Percentiles rank a stretch among this genome's conserved stretches.
These are phyloP conservation scores for Forsythia suspensa DNA, from an alignment of 257 asterid genomes.

Conservation along the genomic window DNA sequence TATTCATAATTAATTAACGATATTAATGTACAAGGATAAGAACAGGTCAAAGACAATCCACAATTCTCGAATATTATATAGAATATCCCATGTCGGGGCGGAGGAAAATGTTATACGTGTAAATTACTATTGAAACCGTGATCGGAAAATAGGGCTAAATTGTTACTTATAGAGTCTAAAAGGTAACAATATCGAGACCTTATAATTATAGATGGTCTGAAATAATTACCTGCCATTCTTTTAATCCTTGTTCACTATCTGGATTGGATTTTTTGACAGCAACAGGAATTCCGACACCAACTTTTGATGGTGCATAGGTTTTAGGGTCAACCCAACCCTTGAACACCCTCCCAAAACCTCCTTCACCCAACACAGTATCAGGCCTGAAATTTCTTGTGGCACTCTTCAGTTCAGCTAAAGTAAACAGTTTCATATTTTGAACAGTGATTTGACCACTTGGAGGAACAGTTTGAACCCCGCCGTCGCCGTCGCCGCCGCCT, in stretches of 20 bases:
- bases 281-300: slow-evolving; percentile 76
- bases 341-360: slow-evolving; percentile 49
- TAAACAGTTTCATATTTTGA: slow-evolving; percentile 37
- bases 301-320: slow-evolving; percentile 64
- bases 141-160: background rate
- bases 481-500: background rate
- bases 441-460: slow-evolving; percentile 23
- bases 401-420: slow-evolving; percentile 24
- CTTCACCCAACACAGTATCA: slow-evolving; percentile 46
- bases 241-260: slow-evolving; percentile 85
- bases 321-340: slow-evolving; percentile 49
- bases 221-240: slow-evolving; percentile 81
- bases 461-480: background rate
- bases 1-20: too few species aligned
- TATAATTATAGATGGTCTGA: background rate
- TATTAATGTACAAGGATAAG: background rate
- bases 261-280: slow-evolving; percentile 89
- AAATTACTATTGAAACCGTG: too few species aligned
- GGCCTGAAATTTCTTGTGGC: slow-evolving; percentile 45
- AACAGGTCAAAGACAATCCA: background rate
- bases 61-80: background rate
- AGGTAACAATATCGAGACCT: background rate
- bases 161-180: too few species aligned
- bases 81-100: too few species aligned
- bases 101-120: too few species aligned